Conservation (phyloP, 2,329 filamentous ascomycete genomes). For the Fusarium phyllophilum region DNA sequence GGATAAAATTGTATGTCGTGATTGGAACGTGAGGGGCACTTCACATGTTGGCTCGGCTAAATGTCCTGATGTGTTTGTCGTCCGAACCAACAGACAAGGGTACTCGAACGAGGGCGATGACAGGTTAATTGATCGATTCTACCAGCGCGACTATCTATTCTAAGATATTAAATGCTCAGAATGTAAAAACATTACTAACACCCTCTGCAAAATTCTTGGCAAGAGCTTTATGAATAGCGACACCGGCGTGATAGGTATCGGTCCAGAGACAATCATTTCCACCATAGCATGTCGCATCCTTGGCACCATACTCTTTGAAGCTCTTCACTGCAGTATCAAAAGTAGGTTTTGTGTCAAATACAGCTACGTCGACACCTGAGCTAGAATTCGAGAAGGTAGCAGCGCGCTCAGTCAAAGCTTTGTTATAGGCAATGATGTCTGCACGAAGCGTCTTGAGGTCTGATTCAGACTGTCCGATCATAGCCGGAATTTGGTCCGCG, state of each 20-base stretch:
- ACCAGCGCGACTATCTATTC: not conserved
- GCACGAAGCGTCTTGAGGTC: conserved; percentile 12
- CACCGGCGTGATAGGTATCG: conserved; percentile 21
- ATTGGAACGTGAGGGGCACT: not conserved
- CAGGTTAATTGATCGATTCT: not conserved
- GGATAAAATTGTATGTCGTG: not conserved
- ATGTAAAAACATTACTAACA: not conserved
- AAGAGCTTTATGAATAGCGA: conserved; percentile 19
- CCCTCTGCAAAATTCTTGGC: conserved; percentile 7
- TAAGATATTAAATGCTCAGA: not conserved
- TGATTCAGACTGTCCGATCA: conserved; percentile 3
- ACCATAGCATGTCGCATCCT: conserved; percentile 14
- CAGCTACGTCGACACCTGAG: not conserved
- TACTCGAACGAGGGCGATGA: not conserved
- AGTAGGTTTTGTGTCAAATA: conserved; percentile 17
- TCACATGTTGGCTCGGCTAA: not conserved
- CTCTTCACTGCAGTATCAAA: not conserved
- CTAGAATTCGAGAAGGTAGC: not conserved
- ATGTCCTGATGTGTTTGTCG: not conserved
- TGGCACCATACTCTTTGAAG: conserved; percentile 14
- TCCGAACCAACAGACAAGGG: not conserved
- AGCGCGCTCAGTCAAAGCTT: conserved; percentile 3
- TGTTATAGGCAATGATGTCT: conserved; percentile 7
- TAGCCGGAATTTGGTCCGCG: conserved; percentile 11
- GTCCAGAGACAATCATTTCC: conserved; percentile 18